Evolutionary conservation across 2,329 filamentous ascomycete genomes (phyloP), one percentile per base, ranked within the genome.

Genomic region (Balansia obtecta): DNA sequence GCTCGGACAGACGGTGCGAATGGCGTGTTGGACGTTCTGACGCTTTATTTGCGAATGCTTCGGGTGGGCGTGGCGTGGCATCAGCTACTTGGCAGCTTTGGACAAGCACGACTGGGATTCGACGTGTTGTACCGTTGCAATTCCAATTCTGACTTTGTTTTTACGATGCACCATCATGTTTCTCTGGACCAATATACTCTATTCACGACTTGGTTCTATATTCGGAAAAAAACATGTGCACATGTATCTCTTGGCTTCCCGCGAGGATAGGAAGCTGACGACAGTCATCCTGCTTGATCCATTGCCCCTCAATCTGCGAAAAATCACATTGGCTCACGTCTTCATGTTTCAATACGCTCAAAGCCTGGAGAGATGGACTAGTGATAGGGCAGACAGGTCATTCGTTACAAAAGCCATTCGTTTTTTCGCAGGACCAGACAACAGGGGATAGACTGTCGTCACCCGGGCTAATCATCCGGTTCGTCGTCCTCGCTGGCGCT

Each of bases 401-500:
- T 27, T 27, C 7, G 32, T 12, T 22, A 42, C 49, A 53, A 49
- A 40, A 52, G 37, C 37, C 16, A 30, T 38, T 50, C 50, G 59
- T 59, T 59, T 59, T 59, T 65, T 63, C 61, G 65, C 69, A 79
- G 76, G 75, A 79, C 73, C 75, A 81, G 76, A 71, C 70, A 75
- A 78, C 76, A 82, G 80, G 78, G 80, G 77, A 76, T 79, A 77
- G 74, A 76, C 76, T 75, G 74, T 74, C 76, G 76, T 74, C 73
- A 64, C 72, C 69, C 56, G 60, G 60, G 71, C 71, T 73, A 77
- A 61, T 79, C 80, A 59, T 85, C 82, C 58, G 85, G 80, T 54
- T 82, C 79, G 63, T 77, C 74, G 53, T 84, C 83, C 61, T 86
- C 82, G 61, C 75, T 77, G 64, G 68, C 69, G 66, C 77, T 76